Conservation (phyloP, 2,329 filamentous ascomycete species). For the Cladosporium sp. region DNA sequence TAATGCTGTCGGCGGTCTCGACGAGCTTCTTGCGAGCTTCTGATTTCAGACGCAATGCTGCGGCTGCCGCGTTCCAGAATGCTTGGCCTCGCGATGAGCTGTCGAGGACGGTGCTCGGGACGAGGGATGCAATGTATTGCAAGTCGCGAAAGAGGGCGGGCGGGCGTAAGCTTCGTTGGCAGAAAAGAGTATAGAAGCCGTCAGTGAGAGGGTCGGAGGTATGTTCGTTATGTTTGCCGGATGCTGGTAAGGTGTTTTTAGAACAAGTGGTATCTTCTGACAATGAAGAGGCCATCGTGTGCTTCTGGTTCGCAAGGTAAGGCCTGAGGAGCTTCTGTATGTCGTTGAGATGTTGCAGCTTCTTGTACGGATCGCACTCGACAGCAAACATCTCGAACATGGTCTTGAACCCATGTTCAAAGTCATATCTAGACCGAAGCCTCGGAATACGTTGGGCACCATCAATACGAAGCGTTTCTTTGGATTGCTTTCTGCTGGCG, state of each 20-base stretch:
- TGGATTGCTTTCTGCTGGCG: not conserved
- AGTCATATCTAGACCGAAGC: constrained; percentile 37
- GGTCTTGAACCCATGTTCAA: constrained; percentile 71
- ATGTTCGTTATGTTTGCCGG: not conserved
- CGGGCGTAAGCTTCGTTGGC: constrained; percentile 41
- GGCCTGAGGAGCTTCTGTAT: constrained; percentile 61
- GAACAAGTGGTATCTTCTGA: too few species aligned
- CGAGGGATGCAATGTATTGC: constrained; percentile 56
- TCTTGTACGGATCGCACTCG: constrained; percentile 80
- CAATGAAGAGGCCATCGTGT: not conserved
- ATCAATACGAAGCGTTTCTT: not conserved
- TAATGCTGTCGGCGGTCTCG: constrained; percentile 66
- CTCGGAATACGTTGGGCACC: not conserved
- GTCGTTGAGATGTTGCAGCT: constrained; percentile 77
- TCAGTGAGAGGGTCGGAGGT: constrained; percentile 13
- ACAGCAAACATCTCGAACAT: constrained; percentile 82
- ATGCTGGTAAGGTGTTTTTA: not conserved
- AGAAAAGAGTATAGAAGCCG: constrained; percentile 36
- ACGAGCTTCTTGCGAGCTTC: constrained; percentile 82
- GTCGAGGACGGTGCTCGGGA: constrained; percentile 54
- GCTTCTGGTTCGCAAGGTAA: constrained; percentile 18
- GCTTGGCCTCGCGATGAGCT: constrained; percentile 63
- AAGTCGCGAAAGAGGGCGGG: constrained; percentile 46
- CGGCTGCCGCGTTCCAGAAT: constrained; percentile 85
- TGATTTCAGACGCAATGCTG: constrained; percentile 81